These are phyloP conservation scores for Neoarthrinium moseri DNA, from an alignment of 2,329 filamentous ascomycete species.

Conservation along the genomic window DNA sequence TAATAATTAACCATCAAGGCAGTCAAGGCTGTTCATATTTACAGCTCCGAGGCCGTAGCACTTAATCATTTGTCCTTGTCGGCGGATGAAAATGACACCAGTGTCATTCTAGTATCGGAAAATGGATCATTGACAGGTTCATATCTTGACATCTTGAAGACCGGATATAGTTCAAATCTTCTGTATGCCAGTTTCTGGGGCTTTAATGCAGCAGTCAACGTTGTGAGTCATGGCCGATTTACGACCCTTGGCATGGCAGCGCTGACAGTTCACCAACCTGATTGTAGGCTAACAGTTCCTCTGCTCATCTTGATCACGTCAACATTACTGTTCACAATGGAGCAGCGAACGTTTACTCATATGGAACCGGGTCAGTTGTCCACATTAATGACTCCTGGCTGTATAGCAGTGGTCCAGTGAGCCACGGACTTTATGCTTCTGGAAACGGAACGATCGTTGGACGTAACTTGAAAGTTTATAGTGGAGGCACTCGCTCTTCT, in stretches of 20 bases:
- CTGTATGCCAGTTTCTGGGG: slow-evolving; percentile 5
- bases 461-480: not conserved
- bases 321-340: slow-evolving; percentile 8
- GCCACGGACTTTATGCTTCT: slow-evolving; percentile 5
- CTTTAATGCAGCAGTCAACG: slow-evolving; percentile 5
- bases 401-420: slow-evolving; percentile 6
- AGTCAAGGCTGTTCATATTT: not conserved
- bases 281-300: slow-evolving; percentile 1
- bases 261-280: not conserved
- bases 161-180: slow-evolving; percentile 5
- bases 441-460: slow-evolving; percentile 1
- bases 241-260: not conserved
- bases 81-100: slow-evolving; percentile 5
- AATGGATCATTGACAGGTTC: not conserved
- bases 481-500: slow-evolving; percentile 2
- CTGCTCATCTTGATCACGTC: slow-evolving; percentile 4
- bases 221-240: not conserved
- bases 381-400: slow-evolving; percentile 4
- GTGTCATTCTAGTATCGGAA: slow-evolving; percentile 1
- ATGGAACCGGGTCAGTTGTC: slow-evolving; percentile 1
- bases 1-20: not conserved
- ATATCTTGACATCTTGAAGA: slow-evolving; percentile 4
- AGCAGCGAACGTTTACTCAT: slow-evolving; percentile 6
- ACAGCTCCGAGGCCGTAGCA: not conserved
- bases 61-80: slow-evolving; percentile 1